A percentile compares a stretch with the other conserved stretches of the same genome.
These are phyloP conservation scores for Leptographium procerum DNA, from an alignment of 2,329 filamentous ascomycete species.

Conservation along the genomic window DNA sequence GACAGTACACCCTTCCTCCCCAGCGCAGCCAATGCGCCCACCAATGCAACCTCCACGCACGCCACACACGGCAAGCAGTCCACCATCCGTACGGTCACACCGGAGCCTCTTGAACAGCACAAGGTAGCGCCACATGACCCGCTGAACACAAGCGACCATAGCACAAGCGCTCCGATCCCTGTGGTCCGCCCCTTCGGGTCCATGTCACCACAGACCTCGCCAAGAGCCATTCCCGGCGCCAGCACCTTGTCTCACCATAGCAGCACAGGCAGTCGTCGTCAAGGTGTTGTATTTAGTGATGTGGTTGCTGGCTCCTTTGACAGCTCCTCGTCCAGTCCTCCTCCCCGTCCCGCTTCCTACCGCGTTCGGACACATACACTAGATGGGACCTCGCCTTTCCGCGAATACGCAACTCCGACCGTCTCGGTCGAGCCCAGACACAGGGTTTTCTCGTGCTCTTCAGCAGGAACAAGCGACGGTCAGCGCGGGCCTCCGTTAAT, in stretches of 20 bases:
- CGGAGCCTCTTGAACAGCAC: constrained; percentile 36
- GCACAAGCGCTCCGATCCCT: constrained; percentile 7
- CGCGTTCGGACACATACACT: constrained; percentile 48
- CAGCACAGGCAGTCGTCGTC: constrained; percentile 27
- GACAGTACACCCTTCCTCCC: background rate
- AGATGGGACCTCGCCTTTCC: constrained; percentile 35
- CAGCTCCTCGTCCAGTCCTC: constrained; percentile 30
- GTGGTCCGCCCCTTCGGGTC: constrained; percentile 22
- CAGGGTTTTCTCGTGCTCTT: constrained; percentile 60
- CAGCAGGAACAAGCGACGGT: constrained; percentile 42
- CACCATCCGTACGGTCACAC: constrained; percentile 55
- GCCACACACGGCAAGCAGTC: constrained; percentile 15
- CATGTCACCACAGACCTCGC: constrained; percentile 33
- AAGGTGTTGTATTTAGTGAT: constrained; percentile 52
- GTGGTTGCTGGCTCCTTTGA: constrained; percentile 39
- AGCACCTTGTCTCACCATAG: constrained; percentile 22
- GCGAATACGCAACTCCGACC: constrained; percentile 29
- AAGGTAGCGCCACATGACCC: constrained; percentile 14
- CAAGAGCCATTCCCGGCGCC: constrained; percentile 32
- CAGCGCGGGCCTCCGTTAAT: constrained; percentile 22
- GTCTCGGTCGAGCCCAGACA: constrained; percentile 41
- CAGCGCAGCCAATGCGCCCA: background rate
- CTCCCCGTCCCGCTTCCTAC: constrained; percentile 25
- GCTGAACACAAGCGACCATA: constrained; percentile 12
- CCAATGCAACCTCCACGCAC: background rate